phyloP scores from a whole-genome alignment of 2,329 filamentous ascomycete genomes.

The Teratosphaeriaceae sp. region DNA sequence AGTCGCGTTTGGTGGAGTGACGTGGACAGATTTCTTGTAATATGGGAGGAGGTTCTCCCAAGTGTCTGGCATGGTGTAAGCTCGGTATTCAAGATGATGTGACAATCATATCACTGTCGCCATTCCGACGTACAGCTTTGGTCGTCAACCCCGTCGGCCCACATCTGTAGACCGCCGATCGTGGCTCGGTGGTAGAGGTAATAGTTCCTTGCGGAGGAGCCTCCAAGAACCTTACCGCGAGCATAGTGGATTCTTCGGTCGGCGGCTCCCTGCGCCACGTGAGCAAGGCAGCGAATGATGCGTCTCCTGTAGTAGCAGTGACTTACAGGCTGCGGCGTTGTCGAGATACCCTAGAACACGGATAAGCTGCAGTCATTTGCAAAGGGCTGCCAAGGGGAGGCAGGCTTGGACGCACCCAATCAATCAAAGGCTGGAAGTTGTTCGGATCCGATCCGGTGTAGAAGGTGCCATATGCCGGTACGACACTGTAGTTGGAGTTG shows the following conservation, averaged over 20 bases:
- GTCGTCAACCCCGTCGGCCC: constrained; percentile 31
- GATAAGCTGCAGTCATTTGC: background rate
- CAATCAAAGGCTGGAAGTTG: constrained; percentile 15
- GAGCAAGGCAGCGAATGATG: no score
- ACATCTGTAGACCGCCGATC: constrained; percentile 12
- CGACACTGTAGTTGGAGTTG: constrained; percentile 16
- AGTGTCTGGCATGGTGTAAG: background rate
- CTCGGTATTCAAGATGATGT: background rate
- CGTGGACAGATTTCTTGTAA: constrained; percentile 19
- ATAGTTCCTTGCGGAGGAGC: constrained; percentile 18
- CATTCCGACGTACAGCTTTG: constrained; percentile 16
- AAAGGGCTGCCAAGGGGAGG: background rate
- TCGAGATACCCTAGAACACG: background rate
- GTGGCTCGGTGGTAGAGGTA: constrained; percentile 21
- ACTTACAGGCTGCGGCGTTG: constrained; percentile 16
- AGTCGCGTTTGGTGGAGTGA: constrained; percentile 13
- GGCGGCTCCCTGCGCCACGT: constrained; percentile 3
- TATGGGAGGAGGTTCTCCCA: constrained; percentile 25
- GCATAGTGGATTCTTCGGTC: constrained; percentile 13
- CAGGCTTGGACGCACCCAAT: constrained; percentile 10
- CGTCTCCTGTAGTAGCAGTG: background rate
- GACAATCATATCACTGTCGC: background rate
- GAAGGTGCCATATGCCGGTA: constrained; percentile 15
- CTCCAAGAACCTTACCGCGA: constrained; percentile 18
- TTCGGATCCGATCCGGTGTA: constrained; percentile 4